These are phyloP conservation scores for Phlegmacium glaucopus DNA, from an alignment of 768 basidiomycete species.

Conservation along the genomic window DNA sequence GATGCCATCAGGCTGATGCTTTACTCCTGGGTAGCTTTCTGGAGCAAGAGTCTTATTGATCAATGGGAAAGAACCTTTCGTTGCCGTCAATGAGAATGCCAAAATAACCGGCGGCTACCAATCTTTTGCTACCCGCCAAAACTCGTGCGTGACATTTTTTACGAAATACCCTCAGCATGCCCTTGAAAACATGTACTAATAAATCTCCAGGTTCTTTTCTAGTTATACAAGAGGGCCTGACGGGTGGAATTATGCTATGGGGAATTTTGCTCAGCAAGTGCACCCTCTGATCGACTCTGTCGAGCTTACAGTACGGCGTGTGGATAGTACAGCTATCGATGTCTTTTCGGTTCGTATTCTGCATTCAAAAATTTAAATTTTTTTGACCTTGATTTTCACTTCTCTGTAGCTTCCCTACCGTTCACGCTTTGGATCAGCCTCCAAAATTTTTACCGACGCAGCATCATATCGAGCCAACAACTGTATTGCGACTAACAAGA, in stretches of 20 bases:
- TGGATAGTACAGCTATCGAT: constrained; percentile 34
- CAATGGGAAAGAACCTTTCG: constrained; percentile 47
- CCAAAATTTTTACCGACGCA: constrained; percentile 45
- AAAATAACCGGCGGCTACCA: constrained; percentile 50
- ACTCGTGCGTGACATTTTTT: constrained; percentile 29
- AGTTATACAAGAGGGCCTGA: constrained; percentile 35
- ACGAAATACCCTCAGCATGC: neutral
- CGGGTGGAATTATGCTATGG: constrained; percentile 44
- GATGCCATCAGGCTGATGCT: neutral
- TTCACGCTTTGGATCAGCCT: constrained; percentile 44
- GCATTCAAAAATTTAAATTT: neutral
- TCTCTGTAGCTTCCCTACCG: constrained; percentile 50
- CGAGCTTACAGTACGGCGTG: constrained; percentile 42
- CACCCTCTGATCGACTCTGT: constrained; percentile 51
- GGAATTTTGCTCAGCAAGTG: constrained; percentile 52
- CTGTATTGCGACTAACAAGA: constrained; percentile 43
- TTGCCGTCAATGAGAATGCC: constrained; percentile 50
- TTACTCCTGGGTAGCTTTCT: constrained; percentile 25
- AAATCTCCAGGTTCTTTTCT: constrained; percentile 38
- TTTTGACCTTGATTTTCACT: neutral
- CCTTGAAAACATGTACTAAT: neutral
- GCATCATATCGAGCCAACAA: constrained; percentile 50
- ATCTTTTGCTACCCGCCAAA: constrained; percentile 47
- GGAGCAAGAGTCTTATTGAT: constrained; percentile 55
- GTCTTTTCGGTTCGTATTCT: constrained; percentile 39